These are phyloP conservation scores for Gastrolobium villosum DNA, from an alignment of 306 rosid genomes.

Conservation along the genomic window DNA sequence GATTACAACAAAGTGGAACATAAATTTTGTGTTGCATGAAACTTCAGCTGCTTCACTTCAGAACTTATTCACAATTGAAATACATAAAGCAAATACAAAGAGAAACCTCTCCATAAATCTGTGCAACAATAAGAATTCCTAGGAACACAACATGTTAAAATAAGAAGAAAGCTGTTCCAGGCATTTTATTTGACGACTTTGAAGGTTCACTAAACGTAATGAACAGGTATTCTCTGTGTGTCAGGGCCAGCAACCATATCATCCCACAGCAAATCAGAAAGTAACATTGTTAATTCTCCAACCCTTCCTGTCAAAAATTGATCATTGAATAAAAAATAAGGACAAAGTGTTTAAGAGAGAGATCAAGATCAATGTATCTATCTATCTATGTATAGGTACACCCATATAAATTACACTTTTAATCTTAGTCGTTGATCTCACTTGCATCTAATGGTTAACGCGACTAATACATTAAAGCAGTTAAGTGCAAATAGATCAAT, in stretches of 20 bases:
- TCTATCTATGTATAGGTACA: too few relatives aligned
- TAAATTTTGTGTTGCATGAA: constrained; percentile 35
- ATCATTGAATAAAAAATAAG: constrained; percentile 1
- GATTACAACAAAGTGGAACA: constrained; percentile 35
- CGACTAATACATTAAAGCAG: too few relatives aligned
- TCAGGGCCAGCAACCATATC: constrained; percentile 85
- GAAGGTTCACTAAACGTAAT: constrained; percentile 50
- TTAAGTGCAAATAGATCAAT: too few relatives aligned
- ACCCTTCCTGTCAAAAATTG: constrained; percentile 65
- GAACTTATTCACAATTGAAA: constrained; percentile 36
- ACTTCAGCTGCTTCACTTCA: constrained; percentile 34
- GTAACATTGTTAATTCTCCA: constrained; percentile 84
- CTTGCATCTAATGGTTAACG: too few relatives aligned
- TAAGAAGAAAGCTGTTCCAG: constrained; percentile 35
- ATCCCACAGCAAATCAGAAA: constrained; percentile 81
- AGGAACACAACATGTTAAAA: constrained; percentile 28
- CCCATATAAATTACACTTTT: too few relatives aligned
- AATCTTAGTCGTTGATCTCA: too few relatives aligned
- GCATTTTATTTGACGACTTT: constrained; percentile 37
- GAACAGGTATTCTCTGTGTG: constrained; percentile 66
- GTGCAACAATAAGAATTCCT: constrained; percentile 37
- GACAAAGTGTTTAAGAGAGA: background rate
- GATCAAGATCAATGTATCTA: background rate
- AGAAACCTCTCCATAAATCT: constrained; percentile 22
- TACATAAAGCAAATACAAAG: constrained; percentile 33